These are phyloP conservation scores for Leavenworthia alabamica DNA, from an alignment of 345 rosid species.

Conservation along the genomic window DNA sequence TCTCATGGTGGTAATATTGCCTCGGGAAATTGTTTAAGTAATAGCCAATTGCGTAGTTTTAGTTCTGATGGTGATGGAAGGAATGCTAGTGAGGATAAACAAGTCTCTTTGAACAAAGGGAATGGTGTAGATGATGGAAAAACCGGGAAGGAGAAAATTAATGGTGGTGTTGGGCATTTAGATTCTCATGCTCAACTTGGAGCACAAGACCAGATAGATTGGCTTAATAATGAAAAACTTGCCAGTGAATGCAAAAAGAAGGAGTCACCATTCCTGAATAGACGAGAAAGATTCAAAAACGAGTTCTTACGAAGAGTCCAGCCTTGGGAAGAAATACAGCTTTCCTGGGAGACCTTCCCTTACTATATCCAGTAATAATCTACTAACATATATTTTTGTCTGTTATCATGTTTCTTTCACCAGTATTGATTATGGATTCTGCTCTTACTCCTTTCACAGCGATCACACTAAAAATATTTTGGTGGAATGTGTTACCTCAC, in stretches of 20 bases:
- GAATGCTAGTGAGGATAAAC: conserved; percentile 67
- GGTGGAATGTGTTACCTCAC: conserved; percentile 85
- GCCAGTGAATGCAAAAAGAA: conserved; percentile 65
- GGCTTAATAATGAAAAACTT: conserved; percentile 78
- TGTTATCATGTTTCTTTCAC: background rate
- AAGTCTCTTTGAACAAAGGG: conserved; percentile 43
- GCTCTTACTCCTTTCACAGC: conserved; percentile 34
- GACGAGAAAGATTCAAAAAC: conserved; percentile 69
- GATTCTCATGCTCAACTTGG: conserved; percentile 78
- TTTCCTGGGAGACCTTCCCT: conserved; percentile 94
- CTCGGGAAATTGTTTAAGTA: conserved; percentile 22
- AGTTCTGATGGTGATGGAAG: conserved; percentile 86
- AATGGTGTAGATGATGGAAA: conserved; percentile 41
- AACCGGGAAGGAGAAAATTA: conserved; percentile 25
- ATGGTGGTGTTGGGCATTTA: conserved; percentile 28
- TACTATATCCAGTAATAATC: conserved; percentile 73
- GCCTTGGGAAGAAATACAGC: conserved; percentile 84
- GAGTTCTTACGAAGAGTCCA: conserved; percentile 72
- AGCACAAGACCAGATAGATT: conserved; percentile 88
- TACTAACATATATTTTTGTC: background rate
- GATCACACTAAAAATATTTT: conserved; percentile 65
- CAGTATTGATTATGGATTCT: conserved; percentile 2
- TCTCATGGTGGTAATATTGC: conserved; percentile 16
- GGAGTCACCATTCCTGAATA: conserved; percentile 66
- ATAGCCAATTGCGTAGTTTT: conserved; percentile 45